Conservation (phyloP, 2,329 filamentous ascomycete species). For the Colletotrichum graminicola region DNA sequence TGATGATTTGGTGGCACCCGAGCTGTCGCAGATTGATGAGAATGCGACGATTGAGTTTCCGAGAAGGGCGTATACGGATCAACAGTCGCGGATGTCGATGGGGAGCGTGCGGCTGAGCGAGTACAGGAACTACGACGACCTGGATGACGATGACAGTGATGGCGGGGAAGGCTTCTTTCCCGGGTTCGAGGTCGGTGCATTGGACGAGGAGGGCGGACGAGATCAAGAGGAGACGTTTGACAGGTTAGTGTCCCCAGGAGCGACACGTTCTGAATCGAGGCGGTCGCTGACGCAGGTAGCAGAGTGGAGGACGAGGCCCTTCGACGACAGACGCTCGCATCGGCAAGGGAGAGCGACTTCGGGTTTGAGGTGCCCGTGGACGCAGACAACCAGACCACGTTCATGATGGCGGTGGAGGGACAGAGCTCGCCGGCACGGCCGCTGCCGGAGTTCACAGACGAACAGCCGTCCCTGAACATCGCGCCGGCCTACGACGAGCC, state of each 20-base stretch:
- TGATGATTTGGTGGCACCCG: constrained; percentile 66
- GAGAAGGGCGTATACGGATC: constrained; percentile 63
- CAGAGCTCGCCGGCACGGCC: constrained; percentile 42
- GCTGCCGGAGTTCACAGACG: constrained; percentile 42
- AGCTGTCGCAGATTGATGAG: constrained; percentile 67
- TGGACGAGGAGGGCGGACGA: constrained; percentile 50
- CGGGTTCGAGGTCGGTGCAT: constrained; percentile 26
- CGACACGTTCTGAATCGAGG: too few species aligned
- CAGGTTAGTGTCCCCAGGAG: constrained; percentile 1
- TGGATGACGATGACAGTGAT: constrained; percentile 58
- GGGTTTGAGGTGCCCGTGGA: constrained; percentile 62
- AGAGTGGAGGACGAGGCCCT: constrained; percentile 56
- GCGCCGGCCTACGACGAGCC: constrained; percentile 43
- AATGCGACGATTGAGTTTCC: constrained; percentile 69
- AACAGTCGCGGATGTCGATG: constrained; percentile 61
- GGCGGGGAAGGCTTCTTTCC: constrained; percentile 65
- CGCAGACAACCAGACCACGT: constrained; percentile 63
- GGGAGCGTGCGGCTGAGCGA: constrained; percentile 68
- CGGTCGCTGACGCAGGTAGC: constrained; percentile 44
- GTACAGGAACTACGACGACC: constrained; percentile 54
- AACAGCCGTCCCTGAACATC: constrained; percentile 35
- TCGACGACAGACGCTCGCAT: constrained; percentile 53
- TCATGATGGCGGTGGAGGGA: constrained; percentile 57
- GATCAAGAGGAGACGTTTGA: constrained; percentile 51
- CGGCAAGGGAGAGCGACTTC: constrained; percentile 62